A percentile compares a stretch with the other conserved stretches of the same genome.
These are phyloP conservation scores for Spatholobus suberectus DNA, from an alignment of 306 rosid genomes.

Conservation along the genomic window DNA sequence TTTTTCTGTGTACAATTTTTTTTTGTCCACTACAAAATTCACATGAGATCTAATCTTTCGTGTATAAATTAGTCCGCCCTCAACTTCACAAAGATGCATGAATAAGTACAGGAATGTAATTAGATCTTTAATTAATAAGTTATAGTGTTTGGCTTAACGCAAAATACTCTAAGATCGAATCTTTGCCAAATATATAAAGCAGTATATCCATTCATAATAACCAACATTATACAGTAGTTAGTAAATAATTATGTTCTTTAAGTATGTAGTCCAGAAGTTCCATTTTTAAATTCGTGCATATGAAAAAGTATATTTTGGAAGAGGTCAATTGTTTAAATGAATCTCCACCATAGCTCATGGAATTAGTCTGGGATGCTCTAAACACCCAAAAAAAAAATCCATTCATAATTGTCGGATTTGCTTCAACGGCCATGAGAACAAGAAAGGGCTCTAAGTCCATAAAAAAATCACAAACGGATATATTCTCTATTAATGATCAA, in stretches of 20 bases:
- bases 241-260: no score
- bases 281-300: no score
- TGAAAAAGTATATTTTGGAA: no score
- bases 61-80: background rate
- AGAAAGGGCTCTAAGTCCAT: no score
- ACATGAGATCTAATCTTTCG: background rate
- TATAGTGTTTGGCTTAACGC: background rate
- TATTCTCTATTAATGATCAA: background rate
- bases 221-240: no score
- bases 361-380: no score
- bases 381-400: no score
- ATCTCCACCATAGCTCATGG: no score
- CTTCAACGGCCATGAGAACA: slow-evolving; percentile 14
- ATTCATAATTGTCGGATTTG: background rate
- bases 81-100: no score
- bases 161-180: background rate
- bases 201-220: background rate
- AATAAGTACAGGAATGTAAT: no score
- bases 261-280: no score
- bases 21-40: background rate
- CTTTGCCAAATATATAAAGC: background rate
- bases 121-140: background rate
- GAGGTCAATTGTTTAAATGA: no score
- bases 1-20: background rate
- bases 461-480: slow-evolving; percentile 2